A percentile compares a stretch with the other conserved stretches of the same genome.
Evolutionary conservation across 768 basidiomycete genomes (phyloP).

Genomic region (Lentinula sp.): DNA sequence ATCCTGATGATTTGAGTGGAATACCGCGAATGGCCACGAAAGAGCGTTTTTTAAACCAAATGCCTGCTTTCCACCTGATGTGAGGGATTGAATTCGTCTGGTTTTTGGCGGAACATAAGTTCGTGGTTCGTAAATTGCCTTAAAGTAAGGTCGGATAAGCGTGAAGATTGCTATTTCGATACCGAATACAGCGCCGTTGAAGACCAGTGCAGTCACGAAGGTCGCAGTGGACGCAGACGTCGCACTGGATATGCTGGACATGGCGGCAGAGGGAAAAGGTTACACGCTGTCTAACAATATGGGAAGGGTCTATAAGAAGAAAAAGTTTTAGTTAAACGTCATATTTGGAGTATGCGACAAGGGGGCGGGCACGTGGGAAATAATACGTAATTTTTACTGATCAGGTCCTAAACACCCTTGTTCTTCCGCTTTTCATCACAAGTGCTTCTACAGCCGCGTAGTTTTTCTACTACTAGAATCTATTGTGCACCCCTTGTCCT

Average conservation of each 20-base stretch:
- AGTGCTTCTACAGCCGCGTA: too few species aligned
- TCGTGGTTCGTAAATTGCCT: conserved; percentile 83
- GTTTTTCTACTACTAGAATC: too few species aligned
- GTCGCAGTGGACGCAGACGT: conserved; percentile 26
- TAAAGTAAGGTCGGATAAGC: conserved; percentile 80
- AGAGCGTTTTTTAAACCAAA: conserved; percentile 23
- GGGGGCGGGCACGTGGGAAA: neutral
- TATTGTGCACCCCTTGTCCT: too few species aligned
- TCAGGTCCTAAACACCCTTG: neutral
- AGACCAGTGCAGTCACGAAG: conserved; percentile 80
- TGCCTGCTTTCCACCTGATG: neutral
- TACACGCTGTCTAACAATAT: too few species aligned
- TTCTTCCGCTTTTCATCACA: too few species aligned
- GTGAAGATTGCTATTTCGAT: conserved; percentile 74
- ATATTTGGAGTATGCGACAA: neutral
- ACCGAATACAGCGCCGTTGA: conserved; percentile 73
- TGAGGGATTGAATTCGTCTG: conserved; percentile 39
- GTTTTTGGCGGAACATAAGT: conserved; percentile 51
- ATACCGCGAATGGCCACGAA: conserved; percentile 64
- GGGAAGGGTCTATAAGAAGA: neutral
- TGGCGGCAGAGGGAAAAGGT: neutral
- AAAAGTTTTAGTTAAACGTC: neutral
- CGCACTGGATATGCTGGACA: neutral
- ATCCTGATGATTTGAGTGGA: conserved; percentile 51
- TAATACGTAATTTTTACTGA: neutral